Evolutionary conservation across 1,139 yeast genomes (phyloP).

Genomic region (Candida smagusa): DNA sequence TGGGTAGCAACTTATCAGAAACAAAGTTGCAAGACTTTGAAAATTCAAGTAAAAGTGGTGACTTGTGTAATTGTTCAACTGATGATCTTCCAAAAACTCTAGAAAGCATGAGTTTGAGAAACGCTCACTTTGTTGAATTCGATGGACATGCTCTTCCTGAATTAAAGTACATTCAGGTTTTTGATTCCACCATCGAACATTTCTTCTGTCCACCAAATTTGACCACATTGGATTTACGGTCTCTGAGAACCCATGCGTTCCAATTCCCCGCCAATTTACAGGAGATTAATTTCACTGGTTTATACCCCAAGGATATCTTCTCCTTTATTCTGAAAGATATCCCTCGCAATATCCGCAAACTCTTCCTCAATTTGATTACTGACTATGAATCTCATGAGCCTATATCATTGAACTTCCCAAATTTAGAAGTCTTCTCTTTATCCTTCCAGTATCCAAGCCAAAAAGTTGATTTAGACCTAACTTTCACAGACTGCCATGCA

Average conservation of each 20-base stretch:
- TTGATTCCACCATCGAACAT: neutral
- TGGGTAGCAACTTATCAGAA: neutral
- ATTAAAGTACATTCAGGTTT: too few species aligned
- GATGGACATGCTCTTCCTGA: neutral
- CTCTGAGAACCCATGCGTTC: neutral
- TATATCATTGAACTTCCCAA: too few species aligned
- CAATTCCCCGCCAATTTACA: neutral
- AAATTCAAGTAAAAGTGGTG: neutral
- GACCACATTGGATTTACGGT: neutral
- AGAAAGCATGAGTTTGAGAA: neutral
- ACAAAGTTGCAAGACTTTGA: neutral
- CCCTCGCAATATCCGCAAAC: neutral
- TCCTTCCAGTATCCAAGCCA: too few species aligned
- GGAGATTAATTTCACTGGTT: neutral
- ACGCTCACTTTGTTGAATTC: neutral
- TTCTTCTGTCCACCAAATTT: neutral
- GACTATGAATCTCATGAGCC: too few species aligned
- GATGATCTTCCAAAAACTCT: neutral
- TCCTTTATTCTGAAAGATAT: too few species aligned
- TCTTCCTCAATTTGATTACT: neutral
- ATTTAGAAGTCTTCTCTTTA: too few species aligned
- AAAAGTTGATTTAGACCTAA: too few species aligned
- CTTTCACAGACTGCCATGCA: neutral
- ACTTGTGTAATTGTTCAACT: neutral
- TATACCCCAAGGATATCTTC: neutral